Evolutionary conservation across 225 moss, liverwort and hornwort species (phyloP).

Genomic region (Thuidium tamariscinum): DNA sequence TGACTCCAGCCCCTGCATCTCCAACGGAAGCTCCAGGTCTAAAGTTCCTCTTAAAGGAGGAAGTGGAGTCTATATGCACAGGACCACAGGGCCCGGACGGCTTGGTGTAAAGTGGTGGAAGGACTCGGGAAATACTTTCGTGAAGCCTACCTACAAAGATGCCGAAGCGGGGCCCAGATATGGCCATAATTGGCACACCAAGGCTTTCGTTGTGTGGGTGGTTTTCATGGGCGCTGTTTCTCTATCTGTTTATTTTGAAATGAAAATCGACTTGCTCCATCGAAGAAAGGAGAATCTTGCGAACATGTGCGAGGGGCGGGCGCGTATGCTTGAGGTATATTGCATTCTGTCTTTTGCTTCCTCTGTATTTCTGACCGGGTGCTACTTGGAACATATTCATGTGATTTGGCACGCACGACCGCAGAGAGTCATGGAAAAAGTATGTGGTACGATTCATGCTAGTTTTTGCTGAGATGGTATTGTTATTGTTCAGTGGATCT

Average conservation of each 20-base stretch:
- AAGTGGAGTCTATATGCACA: conserved; percentile 40
- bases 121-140: conserved; percentile 21
- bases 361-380: neutral
- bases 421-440: neutral
- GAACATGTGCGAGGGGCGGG: conserved; percentile 56
- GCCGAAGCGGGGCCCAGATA: conserved; percentile 19
- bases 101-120: conserved; percentile 50
- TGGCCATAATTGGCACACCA: conserved; percentile 50
- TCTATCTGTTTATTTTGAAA: conserved; percentile 32
- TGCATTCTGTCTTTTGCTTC: neutral
- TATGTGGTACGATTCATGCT: neutral
- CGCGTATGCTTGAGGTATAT: conserved; percentile 59
- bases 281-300: conserved; percentile 43
- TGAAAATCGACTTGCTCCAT: conserved; percentile 34
- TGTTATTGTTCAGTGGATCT: neutral
- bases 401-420: neutral
- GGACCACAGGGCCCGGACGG: conserved; percentile 34
- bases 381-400: neutral
- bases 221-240: conserved; percentile 36
- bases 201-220: conserved; percentile 23
- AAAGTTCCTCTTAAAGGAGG: conserved; percentile 43
- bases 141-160: conserved; percentile 26
- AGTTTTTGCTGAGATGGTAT: neutral
- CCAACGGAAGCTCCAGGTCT: conserved; percentile 46
- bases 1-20: conserved; percentile 54